Base-by-base conservation (phyloP, 2,329 filamentous ascomycete species). In the Zymoseptoria brevis region DNA sequence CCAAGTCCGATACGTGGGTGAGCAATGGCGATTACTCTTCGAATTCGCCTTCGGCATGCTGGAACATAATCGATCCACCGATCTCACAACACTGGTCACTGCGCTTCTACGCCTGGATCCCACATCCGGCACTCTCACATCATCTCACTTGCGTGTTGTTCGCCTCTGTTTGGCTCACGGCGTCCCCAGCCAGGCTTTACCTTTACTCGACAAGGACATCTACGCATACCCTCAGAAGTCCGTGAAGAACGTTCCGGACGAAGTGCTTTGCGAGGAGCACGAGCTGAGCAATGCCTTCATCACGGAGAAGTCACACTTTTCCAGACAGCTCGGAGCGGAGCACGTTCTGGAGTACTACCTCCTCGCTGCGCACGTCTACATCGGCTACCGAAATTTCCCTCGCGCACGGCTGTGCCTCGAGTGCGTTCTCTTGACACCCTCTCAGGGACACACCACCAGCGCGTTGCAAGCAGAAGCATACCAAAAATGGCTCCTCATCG, bases 401-500 rank as follows among this genome's bases (percentile, higher is more conserved):
- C 73, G 77, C 56, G 77, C 79, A n/a, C 71, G 72, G 41, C 68
- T 77, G 11, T 77, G 79, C 59, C 69, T 81, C 35, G 78, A 81
- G 64, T 72, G 75, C 56, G 72, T 79, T 49, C 69, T 96, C 41
- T 83, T 86, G 2, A 85, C 86, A 59, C 89, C 91, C 0, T 78
- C 80, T 0, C 86, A 85, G 19, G 77, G 80, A 30, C 80, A 83
- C 41, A 87, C 85, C 71, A 26, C 29, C 22, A 26, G 22, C 19
- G 60, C 68, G 19, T 80, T 95, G 55, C 94, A 94, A 87, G 79
- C 88, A 3, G 90, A 96, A 65, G 89, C 90, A 5, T 93, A 96
- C 78, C 95, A 93, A 76, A 95, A 93, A 74, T 96, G 90, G 88
- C 72, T 95, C 8, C 76, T 99, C 16, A 81, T 91, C 8, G 84